Evolutionary conservation across 2,329 filamentous ascomycete species (phyloP).

Genomic region (Parafenestella ontariensis): DNA sequence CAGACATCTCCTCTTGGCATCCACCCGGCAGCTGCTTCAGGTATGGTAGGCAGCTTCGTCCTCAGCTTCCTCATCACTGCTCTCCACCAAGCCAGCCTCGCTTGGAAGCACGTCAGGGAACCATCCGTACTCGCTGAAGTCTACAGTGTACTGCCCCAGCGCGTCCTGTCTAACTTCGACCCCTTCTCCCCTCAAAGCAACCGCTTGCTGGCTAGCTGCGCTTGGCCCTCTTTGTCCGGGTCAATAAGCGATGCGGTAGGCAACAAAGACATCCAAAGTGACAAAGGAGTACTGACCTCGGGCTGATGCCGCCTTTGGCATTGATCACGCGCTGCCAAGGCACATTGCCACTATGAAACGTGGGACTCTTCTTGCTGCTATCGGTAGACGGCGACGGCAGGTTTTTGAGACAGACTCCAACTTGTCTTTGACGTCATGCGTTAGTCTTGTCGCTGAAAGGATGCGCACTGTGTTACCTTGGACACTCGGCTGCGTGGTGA

Average conservation of each 20-base stretch:
- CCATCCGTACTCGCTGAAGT: constrained; percentile 58
- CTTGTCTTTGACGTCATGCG: constrained; percentile 66
- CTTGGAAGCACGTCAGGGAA: constrained; percentile 60
- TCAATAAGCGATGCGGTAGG: constrained; percentile 26
- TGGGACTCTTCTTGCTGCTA: constrained; percentile 48
- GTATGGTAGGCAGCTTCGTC: constrained; percentile 44
- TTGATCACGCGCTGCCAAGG: constrained; percentile 97
- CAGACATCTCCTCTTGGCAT: constrained; percentile 5
- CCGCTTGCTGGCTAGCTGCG: constrained; percentile 56
- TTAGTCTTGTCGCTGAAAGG: constrained; percentile 45
- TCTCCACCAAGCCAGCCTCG: constrained; percentile 49
- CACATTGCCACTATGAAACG: constrained; percentile 78
- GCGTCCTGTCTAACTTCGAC: constrained; percentile 55
- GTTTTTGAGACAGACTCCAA: constrained; percentile 89
- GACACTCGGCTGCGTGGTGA: constrained; percentile 52
- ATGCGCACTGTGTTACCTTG: constrained; percentile 47
- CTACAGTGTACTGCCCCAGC: constrained; percentile 57
- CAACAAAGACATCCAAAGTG: constrained; percentile 15
- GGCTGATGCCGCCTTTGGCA: constrained; percentile 83
- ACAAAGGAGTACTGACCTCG: constrained; percentile 64
- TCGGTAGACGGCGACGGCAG: constrained; percentile 64
- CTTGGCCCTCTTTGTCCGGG: constrained; percentile 49
- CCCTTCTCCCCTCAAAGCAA: constrained; percentile 55
- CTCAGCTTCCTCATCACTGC: constrained; percentile 42
- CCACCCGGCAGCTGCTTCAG: constrained; percentile 23